Evolutionary conservation across 75 land plant genomes (phyloP).

Genomic region (Cupressus sempervirens): DNA sequence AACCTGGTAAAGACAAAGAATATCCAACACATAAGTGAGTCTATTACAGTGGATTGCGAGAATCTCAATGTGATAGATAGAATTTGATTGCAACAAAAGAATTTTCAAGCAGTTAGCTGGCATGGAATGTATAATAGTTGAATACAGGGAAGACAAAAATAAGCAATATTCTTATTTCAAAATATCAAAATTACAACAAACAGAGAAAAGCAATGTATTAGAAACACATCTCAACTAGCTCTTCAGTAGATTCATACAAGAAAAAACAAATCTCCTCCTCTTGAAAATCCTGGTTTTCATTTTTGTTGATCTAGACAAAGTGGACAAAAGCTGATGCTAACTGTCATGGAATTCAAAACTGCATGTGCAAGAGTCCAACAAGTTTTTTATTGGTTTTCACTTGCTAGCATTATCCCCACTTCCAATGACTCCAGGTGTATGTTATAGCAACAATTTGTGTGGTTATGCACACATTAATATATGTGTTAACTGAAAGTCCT

Average conservation of each 20-base stretch:
- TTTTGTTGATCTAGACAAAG: neutral
- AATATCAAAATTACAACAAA: neutral
- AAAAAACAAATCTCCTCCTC: neutral
- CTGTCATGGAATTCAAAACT: neutral
- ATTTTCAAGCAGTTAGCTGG: neutral
- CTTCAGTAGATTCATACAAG: neutral
- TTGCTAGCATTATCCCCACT: neutral
- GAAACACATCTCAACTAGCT: neutral
- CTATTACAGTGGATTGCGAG: neutral
- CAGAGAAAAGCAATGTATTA: neutral
- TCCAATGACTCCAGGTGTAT: neutral
- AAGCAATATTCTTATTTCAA: neutral
- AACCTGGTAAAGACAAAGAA: slow-evolving; percentile 43
- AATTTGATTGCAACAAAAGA: neutral
- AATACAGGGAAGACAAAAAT: neutral
- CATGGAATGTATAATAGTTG: neutral
- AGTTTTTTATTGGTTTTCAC: neutral
- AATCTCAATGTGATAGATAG: neutral
- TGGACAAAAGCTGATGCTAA: neutral
- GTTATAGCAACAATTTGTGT: neutral
- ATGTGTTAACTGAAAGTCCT: neutral
- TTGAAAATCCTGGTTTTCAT: neutral
- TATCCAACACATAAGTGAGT: neutral
- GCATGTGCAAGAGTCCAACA: neutral
- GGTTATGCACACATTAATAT: neutral